Conservation (phyloP, 495 filamentous ascomycete species). For the Hamigera avellanea region DNA sequence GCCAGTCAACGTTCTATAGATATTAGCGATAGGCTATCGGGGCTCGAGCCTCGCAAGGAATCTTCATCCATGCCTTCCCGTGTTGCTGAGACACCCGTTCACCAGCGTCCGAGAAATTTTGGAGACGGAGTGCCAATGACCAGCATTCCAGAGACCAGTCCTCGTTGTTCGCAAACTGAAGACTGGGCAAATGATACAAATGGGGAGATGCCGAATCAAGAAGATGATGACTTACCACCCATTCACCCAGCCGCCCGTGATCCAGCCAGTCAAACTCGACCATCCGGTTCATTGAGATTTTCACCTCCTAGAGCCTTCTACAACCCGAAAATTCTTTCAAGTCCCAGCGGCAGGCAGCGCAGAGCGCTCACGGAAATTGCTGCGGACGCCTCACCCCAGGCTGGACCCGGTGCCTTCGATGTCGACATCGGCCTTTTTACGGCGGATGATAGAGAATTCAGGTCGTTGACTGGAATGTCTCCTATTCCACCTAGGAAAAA, state of each 20-base stretch:
- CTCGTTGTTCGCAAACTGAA: slow-evolving; percentile 14
- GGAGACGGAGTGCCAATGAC: slow-evolving; percentile 21
- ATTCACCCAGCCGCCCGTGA: slow-evolving; percentile 12
- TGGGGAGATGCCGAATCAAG: slow-evolving; percentile 19
- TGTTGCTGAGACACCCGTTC: slow-evolving; percentile 30
- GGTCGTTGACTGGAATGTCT: slow-evolving; percentile 21
- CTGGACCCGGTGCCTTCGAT: slow-evolving; percentile 22
- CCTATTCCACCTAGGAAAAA: slow-evolving; percentile 27
- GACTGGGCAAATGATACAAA: slow-evolving; percentile 17
- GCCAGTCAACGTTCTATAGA: background rate
- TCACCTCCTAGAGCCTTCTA: slow-evolving; percentile 19
- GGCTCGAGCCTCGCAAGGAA: slow-evolving; percentile 11
- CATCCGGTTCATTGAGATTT: slow-evolving; percentile 12
- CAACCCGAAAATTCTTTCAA: slow-evolving; percentile 26
- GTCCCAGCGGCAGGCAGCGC: slow-evolving; percentile 30
- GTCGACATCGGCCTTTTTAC: slow-evolving; percentile 30
- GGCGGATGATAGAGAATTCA: slow-evolving; percentile 33
- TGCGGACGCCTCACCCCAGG: slow-evolving; percentile 29
- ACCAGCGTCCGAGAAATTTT: slow-evolving; percentile 11
- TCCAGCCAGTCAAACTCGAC: slow-evolving; percentile 14
- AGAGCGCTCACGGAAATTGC: slow-evolving; percentile 36
- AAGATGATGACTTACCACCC: slow-evolving; percentile 34
- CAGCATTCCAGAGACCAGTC: slow-evolving; percentile 33
- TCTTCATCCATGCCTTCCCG: slow-evolving; percentile 32
- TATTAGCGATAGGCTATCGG: slow-evolving; percentile 1